phyloP scores from a whole-genome alignment of 495 filamentous ascomycete genomes.

The Xylaria acuta region DNA sequence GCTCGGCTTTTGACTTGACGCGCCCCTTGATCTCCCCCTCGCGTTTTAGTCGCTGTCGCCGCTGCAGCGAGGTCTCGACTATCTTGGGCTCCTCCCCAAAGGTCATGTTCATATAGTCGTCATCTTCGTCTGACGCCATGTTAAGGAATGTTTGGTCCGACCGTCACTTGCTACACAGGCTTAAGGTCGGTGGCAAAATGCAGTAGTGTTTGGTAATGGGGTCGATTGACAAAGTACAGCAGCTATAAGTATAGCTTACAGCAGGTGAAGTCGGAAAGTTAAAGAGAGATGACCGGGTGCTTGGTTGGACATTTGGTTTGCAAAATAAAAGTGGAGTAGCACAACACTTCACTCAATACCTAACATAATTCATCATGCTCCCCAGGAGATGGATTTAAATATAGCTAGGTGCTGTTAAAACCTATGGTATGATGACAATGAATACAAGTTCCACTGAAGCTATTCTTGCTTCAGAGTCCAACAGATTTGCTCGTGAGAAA shows the following conservation, averaged over 20 bases:
- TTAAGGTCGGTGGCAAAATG: no score
- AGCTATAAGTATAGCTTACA: neutral
- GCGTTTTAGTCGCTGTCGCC: conserved; percentile 59
- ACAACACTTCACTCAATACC: neutral
- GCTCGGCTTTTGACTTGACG: conserved; percentile 82
- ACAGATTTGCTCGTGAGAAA: conserved; percentile 10
- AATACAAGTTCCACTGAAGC: neutral
- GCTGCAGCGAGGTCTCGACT: conserved; percentile 63
- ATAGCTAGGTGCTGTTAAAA: neutral
- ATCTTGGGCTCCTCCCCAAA: conserved; percentile 47
- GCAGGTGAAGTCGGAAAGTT: neutral
- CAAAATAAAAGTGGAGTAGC: conserved; percentile 20
- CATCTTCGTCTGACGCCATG: conserved; percentile 49
- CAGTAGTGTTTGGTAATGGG: neutral
- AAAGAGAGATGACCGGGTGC: neutral
- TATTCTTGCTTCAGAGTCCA: conserved; percentile 4
- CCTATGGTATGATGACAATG: conserved; percentile 7
- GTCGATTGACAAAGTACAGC: neutral
- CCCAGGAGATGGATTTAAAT: neutral
- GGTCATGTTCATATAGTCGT: conserved; percentile 73
- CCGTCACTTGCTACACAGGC: neutral
- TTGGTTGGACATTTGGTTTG: conserved; percentile 10
- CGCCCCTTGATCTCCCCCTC: conserved; percentile 66
- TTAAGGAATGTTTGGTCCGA: neutral
- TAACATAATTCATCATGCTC: neutral